phyloP scores from a whole-genome alignment of 495 filamentous ascomycete species.

The Talaromyces thailandensis region DNA sequence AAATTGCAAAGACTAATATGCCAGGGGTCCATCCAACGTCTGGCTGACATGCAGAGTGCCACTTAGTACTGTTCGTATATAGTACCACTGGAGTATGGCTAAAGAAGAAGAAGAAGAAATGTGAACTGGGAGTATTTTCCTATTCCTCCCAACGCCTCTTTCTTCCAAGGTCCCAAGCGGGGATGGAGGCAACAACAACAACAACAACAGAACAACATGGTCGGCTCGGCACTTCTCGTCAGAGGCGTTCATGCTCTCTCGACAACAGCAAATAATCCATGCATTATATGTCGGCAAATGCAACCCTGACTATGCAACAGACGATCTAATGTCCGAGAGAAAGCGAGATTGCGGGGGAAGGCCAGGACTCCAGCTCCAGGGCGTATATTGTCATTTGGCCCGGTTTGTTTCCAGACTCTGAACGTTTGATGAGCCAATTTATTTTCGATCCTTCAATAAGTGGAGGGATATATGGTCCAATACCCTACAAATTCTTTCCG shows the following conservation, averaged over 20 bases:
- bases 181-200: neutral
- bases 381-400: neutral
- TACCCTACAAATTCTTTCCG: neutral
- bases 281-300: slow-evolving; percentile 4
- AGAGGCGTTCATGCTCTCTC: neutral
- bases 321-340: neutral
- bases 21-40: neutral
- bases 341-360: neutral
- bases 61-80: too few relatives aligned
- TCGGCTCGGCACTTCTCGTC: neutral
- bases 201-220: neutral
- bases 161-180: neutral
- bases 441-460: neutral
- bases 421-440: neutral
- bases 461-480: neutral
- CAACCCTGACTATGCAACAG: neutral
- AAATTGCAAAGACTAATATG: neutral
- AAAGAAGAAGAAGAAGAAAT: neutral
- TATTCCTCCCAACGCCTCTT: too few relatives aligned
- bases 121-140: neutral
- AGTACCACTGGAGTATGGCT: neutral
- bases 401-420: neutral
- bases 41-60: neutral
- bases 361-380: neutral
- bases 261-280: neutral